A percentile compares a stretch with the other conserved stretches of the same genome.
Conservation (phyloP, 1,284 basidiomycete genomes). For the Ustilago lituana region DNA sequence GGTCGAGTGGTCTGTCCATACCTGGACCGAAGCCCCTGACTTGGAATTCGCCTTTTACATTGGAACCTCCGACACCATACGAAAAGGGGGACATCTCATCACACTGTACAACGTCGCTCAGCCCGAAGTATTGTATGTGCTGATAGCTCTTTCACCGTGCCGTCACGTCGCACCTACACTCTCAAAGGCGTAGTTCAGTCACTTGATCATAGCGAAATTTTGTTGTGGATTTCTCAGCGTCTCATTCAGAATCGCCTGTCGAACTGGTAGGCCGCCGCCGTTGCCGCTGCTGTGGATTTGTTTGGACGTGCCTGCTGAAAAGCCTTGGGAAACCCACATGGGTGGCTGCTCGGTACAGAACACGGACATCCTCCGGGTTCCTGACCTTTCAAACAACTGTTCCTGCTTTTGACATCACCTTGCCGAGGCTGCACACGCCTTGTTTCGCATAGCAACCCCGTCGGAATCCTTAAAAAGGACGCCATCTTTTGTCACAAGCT, state of each 20-base stretch:
- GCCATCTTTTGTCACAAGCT: neutral
- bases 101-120: too few relatives aligned
- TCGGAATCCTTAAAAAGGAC: conserved; percentile 17
- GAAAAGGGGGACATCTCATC: too few relatives aligned
- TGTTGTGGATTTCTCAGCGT: too few relatives aligned
- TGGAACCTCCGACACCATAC: neutral
- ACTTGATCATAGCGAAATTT: too few relatives aligned
- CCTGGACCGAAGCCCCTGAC: conserved; percentile 17
- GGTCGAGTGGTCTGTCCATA: neutral
- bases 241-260: neutral
- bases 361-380: conserved; percentile 3
- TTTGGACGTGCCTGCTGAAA: neutral
- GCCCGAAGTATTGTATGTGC: too few relatives aligned
- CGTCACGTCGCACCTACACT: too few relatives aligned
- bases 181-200: too few relatives aligned
- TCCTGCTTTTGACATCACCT: conserved; percentile 23
- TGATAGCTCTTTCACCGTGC: too few relatives aligned
- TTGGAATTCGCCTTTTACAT: neutral
- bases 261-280: neutral
- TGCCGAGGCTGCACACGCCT: conserved; percentile 14
- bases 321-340: too few relatives aligned
- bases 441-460: conserved; percentile 10
- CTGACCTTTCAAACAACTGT: conserved; percentile 10
- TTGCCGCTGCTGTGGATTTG: conserved; percentile 4
- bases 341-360: too few relatives aligned